Base-by-base conservation (phyloP, 176 grass and related monocot species). In the Alopecurus myosuroides region DNA sequence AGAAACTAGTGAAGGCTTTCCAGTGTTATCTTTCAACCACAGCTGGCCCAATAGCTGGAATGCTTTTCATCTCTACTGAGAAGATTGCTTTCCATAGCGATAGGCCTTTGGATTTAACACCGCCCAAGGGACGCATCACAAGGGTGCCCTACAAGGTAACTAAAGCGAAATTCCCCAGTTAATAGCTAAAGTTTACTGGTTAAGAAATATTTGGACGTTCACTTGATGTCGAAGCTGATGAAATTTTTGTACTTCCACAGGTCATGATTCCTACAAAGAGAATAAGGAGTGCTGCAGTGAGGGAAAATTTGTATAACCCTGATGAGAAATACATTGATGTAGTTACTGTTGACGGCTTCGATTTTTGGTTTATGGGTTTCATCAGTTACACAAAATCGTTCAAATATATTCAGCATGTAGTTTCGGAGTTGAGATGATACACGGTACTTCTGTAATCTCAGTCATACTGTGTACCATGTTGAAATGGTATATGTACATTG, bases 301-400 rank as follows among this genome's bases (percentile, higher is more conserved):
- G 91, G 55, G 89, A 84, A 77, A 93, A 95, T 81, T 23, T 86
- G 42, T 86, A 85, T 65, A 93, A 95, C 45, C 91, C 96, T 31
- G 83, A 95, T 34, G 87, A 98, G 51, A 98, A 98, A 84, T 95
- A 98, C 49, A 81, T 94, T 19, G 89, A 94, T 76, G 64, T 98
- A 81, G 83, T 94, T 49, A 98, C 96, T 13, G 37, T 77, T 69
- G 96, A 98, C 30, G 89, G 77, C 6, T 98, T 98, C 31, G 93
- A 95, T 79, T 95, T 98, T 78, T 98, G 96, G 96, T 98, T 98
- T 70, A 98, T 92, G 83, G 91, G 87, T 50, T 98, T 94, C 80
- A 34, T 94, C n/a, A 94, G 90, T 67, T 85, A 82, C 31, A 55
- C 78, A 70, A 93, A 80, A 77, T 94, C 91, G 61, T 88, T 90